Base-by-base conservation (phyloP, 2,329 filamentous ascomycete genomes). In the Xylaria polymorpha region DNA sequence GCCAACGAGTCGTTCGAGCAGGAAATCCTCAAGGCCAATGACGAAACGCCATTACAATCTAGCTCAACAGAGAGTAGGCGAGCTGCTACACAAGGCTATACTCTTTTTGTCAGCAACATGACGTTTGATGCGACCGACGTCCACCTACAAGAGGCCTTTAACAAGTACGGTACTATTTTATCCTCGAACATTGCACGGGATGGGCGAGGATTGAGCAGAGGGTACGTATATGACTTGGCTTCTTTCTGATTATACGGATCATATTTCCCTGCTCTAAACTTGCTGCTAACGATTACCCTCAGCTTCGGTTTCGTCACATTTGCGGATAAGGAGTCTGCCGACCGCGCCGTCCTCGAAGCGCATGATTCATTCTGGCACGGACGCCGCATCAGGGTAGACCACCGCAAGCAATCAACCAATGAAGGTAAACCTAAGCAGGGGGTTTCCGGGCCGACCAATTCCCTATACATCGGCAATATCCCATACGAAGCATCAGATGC, bases 391-490 rank as follows among this genome's bases (percentile, higher is more conserved):
- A 62, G 48, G 4, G 77, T 79, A 14, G 61, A 72, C 8, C 51
- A 58, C 64, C 73, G 71, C 22, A 71, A 70, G 44, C 18, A 59
- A 6, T 10, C 15, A n/a, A 83, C 83, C 74, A 18, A 9, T 74
- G 18, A 12, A 18, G 32, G 51, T 6, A 18, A 56, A 32, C 7
- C 74, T 8, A 12, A 12, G 18, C 2, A 4, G 25, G 22, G 3
- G 7, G 5, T n/a, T n/a, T n/a, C n/a, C 32, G 61, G 81, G 48
- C 89, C 90, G 3, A 86, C 87, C 61, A 88, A 86, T 77, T 92
- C 90, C 1, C 82, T 97, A 41, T 97, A 92, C 83, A 88, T 97
- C 74, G 93, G 94, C 73, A 96, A 96, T 83, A 89, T 97, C 81
- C 90, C 92, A 12, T 96, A 92, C 78, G 92, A 97, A 81, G 91